Conservation (phyloP, 164 flowering plant species). For the Echeveria elegans region DNA sequence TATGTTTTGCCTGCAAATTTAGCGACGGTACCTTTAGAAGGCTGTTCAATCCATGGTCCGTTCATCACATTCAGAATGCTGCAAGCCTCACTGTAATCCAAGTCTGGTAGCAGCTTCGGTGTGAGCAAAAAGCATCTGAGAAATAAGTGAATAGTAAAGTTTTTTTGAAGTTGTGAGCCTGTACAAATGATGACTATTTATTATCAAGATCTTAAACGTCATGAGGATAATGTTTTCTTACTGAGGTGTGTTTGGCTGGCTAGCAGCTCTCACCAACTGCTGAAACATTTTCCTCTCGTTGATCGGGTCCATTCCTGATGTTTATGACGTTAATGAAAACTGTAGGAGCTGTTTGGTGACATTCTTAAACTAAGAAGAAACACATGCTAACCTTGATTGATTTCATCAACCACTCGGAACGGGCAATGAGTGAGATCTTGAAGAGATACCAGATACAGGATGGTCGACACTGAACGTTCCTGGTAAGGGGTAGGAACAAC, state of each 20-base stretch:
- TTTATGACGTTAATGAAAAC: conserved; percentile 6
- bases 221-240: conserved; percentile 32
- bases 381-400: conserved; percentile 70
- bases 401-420: conserved; percentile 96
- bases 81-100: conserved; percentile 75
- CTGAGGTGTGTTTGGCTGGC: conserved; percentile 94
- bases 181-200: neutral
- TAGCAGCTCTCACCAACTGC: conserved; percentile 90
- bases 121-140: conserved; percentile 87
- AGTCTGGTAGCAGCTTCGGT: conserved; percentile 76
- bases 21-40: too few relatives aligned
- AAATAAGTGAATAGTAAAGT: neutral
- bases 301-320: conserved; percentile 91
- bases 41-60: conserved; percentile 88
- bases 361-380: neutral
- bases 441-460: conserved; percentile 92
- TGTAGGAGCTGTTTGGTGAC: neutral
- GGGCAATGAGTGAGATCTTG: conserved; percentile 98
- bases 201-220: neutral
- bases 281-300: conserved; percentile 98
- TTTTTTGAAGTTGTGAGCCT: neutral
- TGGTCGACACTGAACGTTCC: conserved; percentile 98
- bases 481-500: conserved; percentile 19
- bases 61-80: conserved; percentile 75
- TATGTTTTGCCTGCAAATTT: too few relatives aligned